A percentile compares a stretch with the other conserved stretches of the same genome.
Evolutionary conservation across 169 alveolate species (phyloP).

Genomic region (Plasmodium relictum): DNA sequence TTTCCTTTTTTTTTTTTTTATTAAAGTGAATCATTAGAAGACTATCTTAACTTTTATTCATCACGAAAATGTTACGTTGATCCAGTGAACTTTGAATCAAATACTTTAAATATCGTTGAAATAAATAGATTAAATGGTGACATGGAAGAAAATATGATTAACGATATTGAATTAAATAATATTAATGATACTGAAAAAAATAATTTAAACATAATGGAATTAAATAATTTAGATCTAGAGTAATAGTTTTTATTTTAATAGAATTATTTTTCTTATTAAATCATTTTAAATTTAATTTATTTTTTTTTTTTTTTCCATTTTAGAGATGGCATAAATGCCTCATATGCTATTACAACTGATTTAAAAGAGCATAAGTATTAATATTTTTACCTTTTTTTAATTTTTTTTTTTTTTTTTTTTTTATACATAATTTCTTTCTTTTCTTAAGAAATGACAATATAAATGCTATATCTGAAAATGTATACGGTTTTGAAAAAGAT

Average conservation of each 20-base stretch:
- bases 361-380: slow-evolving; percentile 2
- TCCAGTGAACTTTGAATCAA: not conserved
- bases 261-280: not conserved
- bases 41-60: slow-evolving; percentile 30
- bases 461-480: slow-evolving; percentile 13
- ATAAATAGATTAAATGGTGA: not conserved
- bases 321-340: not conserved
- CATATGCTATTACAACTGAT: not conserved
- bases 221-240: not conserved
- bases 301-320: not conserved
- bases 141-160: not conserved
- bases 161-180: not conserved
- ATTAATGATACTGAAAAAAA: slow-evolving; percentile 2
- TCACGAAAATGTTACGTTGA: slow-evolving; percentile 20
- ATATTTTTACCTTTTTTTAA: not conserved
- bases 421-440: not conserved
- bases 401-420: not conserved
- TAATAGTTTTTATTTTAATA: slow-evolving; percentile 2
- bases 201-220: not conserved
- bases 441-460: slow-evolving; percentile 1
- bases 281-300: not conserved
- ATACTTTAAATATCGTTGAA: not conserved
- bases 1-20: not conserved
- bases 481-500: not conserved
- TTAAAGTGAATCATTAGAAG: slow-evolving; percentile 49